A percentile compares a stretch with the other conserved stretches of the same genome.
These are phyloP conservation scores for Cryptococcus hybrid DNA, from an alignment of 1,284 basidiomycete species.

Conservation along the genomic window DNA sequence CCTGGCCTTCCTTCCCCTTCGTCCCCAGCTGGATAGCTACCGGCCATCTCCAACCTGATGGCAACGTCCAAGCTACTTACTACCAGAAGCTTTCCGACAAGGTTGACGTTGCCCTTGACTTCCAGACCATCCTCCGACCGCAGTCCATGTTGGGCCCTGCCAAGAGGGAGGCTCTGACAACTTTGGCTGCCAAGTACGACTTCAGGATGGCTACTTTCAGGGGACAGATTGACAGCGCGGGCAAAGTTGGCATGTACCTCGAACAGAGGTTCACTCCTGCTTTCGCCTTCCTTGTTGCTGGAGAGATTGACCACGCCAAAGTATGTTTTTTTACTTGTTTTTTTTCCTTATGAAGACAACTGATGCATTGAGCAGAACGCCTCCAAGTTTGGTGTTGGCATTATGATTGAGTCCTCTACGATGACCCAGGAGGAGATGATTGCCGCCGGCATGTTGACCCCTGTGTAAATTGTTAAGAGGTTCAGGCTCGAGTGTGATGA, in stretches of 20 bases:
- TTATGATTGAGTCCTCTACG: conserved; percentile 76
- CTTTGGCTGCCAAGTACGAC: conserved; percentile 94
- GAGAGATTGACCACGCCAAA: conserved; percentile 99
- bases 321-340: conserved; percentile 52
- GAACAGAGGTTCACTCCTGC: conserved; percentile 96
- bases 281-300: conserved; percentile 90
- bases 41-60: conserved; percentile 79
- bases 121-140: conserved; percentile 77
- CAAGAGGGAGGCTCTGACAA: conserved; percentile 87
- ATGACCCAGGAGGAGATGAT: conserved; percentile 49
- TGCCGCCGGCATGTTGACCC: conserved; percentile 46
- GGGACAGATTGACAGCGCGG: conserved; percentile 86
- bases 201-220: conserved; percentile 90
- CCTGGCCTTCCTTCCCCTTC: conserved; percentile 35
- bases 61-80: conserved; percentile 88
- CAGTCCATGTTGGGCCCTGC: conserved; percentile 53
- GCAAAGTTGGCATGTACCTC: conserved; percentile 90
- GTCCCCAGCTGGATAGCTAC: conserved; percentile 85
- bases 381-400: conserved; percentile 91
- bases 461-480: conserved; percentile 16
- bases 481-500: neutral
- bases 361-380: conserved; percentile 62
- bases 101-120: conserved; percentile 96
- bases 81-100: conserved; percentile 95
- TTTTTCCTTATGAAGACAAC: neutral